phyloP scores from a whole-genome alignment of 23 red algal genomes.

The Rhodosorus marinus region DNA sequence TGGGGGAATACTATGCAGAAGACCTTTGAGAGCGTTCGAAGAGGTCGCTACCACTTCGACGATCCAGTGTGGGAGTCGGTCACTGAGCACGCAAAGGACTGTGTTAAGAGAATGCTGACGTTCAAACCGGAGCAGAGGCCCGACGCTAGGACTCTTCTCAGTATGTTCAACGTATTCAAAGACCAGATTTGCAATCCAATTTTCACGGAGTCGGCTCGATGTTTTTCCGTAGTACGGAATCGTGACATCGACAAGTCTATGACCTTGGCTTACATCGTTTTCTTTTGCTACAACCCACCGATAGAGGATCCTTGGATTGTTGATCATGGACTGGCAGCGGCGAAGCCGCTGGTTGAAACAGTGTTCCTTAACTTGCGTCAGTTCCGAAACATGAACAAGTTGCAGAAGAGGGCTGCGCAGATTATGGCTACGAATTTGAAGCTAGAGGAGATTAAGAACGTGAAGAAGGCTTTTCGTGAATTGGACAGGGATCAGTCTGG shows the following conservation, averaged over 20 bases:
- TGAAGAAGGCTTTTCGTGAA: neutral
- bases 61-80: neutral
- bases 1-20: neutral
- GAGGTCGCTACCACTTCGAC: neutral
- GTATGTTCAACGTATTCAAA: too few relatives aligned
- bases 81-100: neutral
- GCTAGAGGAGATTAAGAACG: neutral
- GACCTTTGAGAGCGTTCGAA: neutral
- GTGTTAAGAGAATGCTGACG: neutral
- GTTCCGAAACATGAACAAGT: neutral
- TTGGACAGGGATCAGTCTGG: neutral
- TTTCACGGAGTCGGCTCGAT: too few relatives aligned
- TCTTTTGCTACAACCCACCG: too few relatives aligned
- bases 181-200: too few relatives aligned
- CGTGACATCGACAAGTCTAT: too few relatives aligned
- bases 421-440: neutral
- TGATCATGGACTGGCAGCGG: neutral
- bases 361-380: neutral
- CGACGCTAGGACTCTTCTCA: neutral
- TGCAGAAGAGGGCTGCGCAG: neutral
- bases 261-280: too few relatives aligned
- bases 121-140: neutral
- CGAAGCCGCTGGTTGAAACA: neutral
- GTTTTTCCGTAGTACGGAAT: too few relatives aligned
- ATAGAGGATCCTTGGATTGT: neutral